These are phyloP conservation scores for Cyclotella atomus DNA, from an alignment of 108 stramenopile species.

Conservation along the genomic window DNA sequence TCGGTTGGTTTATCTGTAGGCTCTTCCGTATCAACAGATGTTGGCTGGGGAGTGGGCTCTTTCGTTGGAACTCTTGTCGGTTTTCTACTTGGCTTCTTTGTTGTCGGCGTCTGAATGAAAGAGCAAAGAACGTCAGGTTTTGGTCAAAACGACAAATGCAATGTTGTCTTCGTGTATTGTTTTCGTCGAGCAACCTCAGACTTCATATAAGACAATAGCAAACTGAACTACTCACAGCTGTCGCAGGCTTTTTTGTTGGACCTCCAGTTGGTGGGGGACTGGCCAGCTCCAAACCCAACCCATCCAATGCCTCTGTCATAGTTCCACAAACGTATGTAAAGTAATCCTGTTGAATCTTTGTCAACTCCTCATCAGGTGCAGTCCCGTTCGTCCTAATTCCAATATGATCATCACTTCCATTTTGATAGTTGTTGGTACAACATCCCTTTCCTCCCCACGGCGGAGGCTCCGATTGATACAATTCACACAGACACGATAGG, in stretches of 20 bases:
- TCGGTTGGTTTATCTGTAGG: constrained; percentile 17
- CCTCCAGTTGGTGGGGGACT: constrained; percentile 15
- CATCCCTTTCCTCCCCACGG: constrained; percentile 22
- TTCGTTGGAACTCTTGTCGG: constrained; percentile 8
- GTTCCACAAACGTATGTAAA: constrained; percentile 43
- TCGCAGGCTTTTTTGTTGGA: constrained; percentile 17
- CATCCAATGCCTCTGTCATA: constrained; percentile 24
- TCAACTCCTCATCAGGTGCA: constrained; percentile 21
- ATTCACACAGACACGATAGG: constrained; percentile 34
- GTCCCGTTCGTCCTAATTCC: constrained; percentile 37
- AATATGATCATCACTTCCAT: neutral
- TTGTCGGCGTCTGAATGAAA: neutral
- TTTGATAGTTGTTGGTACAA: too few species aligned
- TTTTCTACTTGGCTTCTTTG: neutral
- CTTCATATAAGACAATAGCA: too few species aligned
- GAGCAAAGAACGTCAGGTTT: too few species aligned
- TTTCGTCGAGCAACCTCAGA: too few species aligned
- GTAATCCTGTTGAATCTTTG: constrained; percentile 13
- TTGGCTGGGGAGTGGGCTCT: constrained; percentile 12
- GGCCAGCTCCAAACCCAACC: constrained; percentile 11
- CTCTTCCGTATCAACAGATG: neutral
- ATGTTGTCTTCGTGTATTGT: neutral
- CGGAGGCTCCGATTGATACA: constrained; percentile 13
- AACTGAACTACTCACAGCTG: constrained; percentile 7
- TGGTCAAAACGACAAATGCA: neutral